Base-by-base conservation (phyloP, 345 rosid genomes). In the Brassica cretica region DNA sequence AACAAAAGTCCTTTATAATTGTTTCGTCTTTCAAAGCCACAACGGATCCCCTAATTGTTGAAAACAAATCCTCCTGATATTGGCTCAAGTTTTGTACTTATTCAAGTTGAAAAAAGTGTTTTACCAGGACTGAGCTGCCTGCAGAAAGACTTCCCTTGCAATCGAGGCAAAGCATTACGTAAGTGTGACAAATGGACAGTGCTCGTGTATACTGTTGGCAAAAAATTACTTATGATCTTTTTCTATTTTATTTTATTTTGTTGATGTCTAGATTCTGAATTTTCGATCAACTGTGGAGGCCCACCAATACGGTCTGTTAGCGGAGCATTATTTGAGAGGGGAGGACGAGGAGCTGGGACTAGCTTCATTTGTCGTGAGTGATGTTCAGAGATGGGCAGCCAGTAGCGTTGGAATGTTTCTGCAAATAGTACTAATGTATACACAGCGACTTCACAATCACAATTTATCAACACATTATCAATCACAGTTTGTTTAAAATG, bases 201-300 rank as follows among this genome's bases (percentile, higher is more conserved):
- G 62, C 12, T 69, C 15, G 59, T 8, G 24, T 70, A 56, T 32
- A 8, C 2, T 9, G 12, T 53, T 66, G 19, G 16, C 24, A 11
- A 37, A 41, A 15, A 19, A 0, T 25, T 66, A 8, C 7, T 67
- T 1, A 44, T 16, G 49, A 9, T 5, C 27, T 74, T 51, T 1
- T 2, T 19, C 30, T 6, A 10, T 41, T 55, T 75, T 18, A 44
- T 21, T 21, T 21, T 21, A 21, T 21, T 21, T 21, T 21, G 24
- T 24, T 60, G 14, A 59, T 58, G 60, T 72, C 16, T 82, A 91
- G 98, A 89, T 85, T 86, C 58, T 49, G 75, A 79, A 21, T 89
- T 93, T 67, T 69, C 92, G 0, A 73, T 89, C 46, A 91, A 93
- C 68, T 84, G 87, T 55, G 92, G 97, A 49, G 98, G 97, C 79